Base-by-base conservation (phyloP, 106 monocot species). In the Acorus gramineus region DNA sequence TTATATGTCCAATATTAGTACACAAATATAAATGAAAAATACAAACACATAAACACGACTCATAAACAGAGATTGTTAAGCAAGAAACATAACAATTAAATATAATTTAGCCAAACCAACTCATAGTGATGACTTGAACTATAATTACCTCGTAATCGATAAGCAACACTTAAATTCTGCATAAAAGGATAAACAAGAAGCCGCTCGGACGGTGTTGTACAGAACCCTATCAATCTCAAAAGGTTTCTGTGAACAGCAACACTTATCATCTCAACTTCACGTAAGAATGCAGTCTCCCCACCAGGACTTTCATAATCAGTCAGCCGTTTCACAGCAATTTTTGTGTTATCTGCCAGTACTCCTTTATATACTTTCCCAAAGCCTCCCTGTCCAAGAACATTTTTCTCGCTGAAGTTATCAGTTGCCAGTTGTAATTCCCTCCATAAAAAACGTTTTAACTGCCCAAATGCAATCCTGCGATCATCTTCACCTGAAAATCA, bases 101-200 rank as follows among this genome's bases (percentile, higher is more conserved):
- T 28, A 28, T 28, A 28, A 28, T 28, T 28, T 28, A 28, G 28
- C 28, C 28, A 28, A 28, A 28, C 28, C 28, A 28, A 28, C 28
- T 28, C 28, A 28, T 28, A 28, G 28, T 28, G 28, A 28, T 28
- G 28, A 28, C 28, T 28, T 28, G 28, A 28, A 28, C 28, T 28
- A 28, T 28, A 28, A 2, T 4, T 77, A 84, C 84, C 84, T 84
- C 84, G 60, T 70, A 84, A 77, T 55, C 67, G 62, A 11, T 73
- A 80, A 8, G 84, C 84, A 68, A 84, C 84, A 67, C 84, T 80
- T 46, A 80, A 61, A 60, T 84, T 84, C 61, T 71, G 73, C 84
- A 84, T 84, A 47, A 73, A 84, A 52, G 84, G 84, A 65, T 84
- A 84, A 11, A 84, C 84, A 28, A 84, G 69, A 63, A 84, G 77